These are phyloP conservation scores for Scorias spongiosa DNA, from an alignment of 2,329 filamentous ascomycete species.

Conservation along the genomic window DNA sequence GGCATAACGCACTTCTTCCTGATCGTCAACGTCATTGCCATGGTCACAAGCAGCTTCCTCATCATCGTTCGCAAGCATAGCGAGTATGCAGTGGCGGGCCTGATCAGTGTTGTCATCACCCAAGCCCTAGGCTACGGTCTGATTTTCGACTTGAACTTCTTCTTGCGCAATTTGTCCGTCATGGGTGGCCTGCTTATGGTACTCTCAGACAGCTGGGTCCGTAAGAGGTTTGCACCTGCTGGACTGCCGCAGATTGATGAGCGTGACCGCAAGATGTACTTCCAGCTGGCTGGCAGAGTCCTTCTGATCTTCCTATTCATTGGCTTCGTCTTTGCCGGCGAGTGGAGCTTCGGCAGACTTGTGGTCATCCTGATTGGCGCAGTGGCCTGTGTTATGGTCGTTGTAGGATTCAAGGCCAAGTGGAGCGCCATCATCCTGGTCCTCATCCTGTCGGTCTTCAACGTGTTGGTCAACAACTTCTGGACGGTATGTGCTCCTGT, in stretches of 20 bases:
- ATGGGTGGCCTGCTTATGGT: conserved; percentile 97
- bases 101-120: conserved; percentile 79
- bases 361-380: conserved; percentile 72
- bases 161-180: conserved; percentile 94
- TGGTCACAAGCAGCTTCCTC: conserved; percentile 65
- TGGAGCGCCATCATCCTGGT: conserved; percentile 93
- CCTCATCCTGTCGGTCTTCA: conserved; percentile 90
- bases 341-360: conserved; percentile 82
- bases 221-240: conserved; percentile 92
- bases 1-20: conserved; percentile 90
- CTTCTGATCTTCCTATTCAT: conserved; percentile 95
- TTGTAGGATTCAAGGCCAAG: conserved; percentile 99
- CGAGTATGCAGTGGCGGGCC: conserved; percentile 79
- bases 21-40: conserved; percentile 74
- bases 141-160: conserved; percentile 99
- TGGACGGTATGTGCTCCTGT: conserved; percentile 64
- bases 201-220: conserved; percentile 91
- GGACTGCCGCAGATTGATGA: conserved; percentile 88
- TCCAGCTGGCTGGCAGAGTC: conserved; percentile 91
- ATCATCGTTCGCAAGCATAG: conserved; percentile 89
- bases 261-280: conserved; percentile 99
- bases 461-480: conserved; percentile 97
- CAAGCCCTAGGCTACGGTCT: conserved; percentile 94
- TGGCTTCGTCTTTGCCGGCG: conserved; percentile 87
- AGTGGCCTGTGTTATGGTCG: conserved; percentile 92